Percentiles rank a stretch among this genome's conserved stretches.
Conservation (phyloP, 306 rosid species). For the Astragalus glycyphyllos region DNA sequence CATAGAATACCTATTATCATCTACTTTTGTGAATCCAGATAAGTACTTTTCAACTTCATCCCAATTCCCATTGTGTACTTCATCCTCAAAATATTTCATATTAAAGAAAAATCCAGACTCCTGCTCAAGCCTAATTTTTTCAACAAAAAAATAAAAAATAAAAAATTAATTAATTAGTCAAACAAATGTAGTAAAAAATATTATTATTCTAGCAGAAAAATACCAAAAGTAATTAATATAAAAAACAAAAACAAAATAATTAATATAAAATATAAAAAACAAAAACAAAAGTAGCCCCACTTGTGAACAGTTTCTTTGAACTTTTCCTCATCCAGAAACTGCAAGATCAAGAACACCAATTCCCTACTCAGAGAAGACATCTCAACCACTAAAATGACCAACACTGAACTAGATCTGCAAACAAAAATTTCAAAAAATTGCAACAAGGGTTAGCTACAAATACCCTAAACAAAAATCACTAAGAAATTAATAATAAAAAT, state of each 20-base stretch:
- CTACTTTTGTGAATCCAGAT: constrained; percentile 97
- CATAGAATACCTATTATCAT: constrained; percentile 97
- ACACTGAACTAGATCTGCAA: constrained; percentile 77
- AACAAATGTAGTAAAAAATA: constrained; percentile 49
- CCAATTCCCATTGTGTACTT: constrained; percentile 98
- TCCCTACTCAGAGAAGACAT: constrained; percentile 99
- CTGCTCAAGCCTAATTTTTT: constrained; percentile 79
- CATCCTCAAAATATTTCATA: constrained; percentile 98
- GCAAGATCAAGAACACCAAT: constrained; percentile 98
- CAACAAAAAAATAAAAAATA: constrained; percentile 6
- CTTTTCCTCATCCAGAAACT: constrained; percentile 98
- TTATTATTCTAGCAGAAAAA: constrained; percentile 32
- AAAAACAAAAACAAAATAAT: constrained; percentile 8
- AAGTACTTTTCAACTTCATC: constrained; percentile 97
- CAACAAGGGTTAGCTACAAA: constrained; percentile 44
- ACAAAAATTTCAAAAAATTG: constrained; percentile 2
- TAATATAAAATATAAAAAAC: neutral
- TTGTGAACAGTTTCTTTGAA: constrained; percentile 98
- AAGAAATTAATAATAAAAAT: constrained; percentile 48
- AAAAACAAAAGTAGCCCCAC: constrained; percentile 61
- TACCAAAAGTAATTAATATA: constrained; percentile 21
- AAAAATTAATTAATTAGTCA: constrained; percentile 37
- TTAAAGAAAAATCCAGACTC: constrained; percentile 98
- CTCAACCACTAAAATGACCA: constrained; percentile 53
- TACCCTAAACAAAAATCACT: constrained; percentile 5